These are phyloP conservation scores for Pestalotiopsis sp. DNA, from an alignment of 2,329 filamentous ascomycete genomes.

Conservation along the genomic window DNA sequence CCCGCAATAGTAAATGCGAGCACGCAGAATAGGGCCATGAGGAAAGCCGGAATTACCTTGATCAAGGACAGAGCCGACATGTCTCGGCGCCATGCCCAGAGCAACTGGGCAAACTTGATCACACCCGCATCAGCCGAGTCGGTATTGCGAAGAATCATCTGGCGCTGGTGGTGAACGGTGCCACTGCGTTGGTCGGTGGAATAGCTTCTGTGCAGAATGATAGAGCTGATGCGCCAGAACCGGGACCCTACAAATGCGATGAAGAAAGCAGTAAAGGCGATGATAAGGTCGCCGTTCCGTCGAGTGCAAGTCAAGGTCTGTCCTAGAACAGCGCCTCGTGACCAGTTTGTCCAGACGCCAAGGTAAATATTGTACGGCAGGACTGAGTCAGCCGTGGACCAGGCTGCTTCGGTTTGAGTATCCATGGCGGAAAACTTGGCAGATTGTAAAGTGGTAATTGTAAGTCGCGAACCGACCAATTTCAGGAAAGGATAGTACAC, in stretches of 20 bases:
- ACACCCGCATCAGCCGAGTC: background rate
- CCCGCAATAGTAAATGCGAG: background rate
- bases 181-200: background rate
- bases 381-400: background rate
- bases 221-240: background rate
- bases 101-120: background rate
- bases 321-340: background rate
- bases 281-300: background rate
- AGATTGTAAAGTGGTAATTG: no score
- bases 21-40: background rate
- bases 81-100: background rate
- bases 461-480: no score
- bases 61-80: no score
- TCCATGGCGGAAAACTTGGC: no score
- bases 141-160: background rate
- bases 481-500: no score
- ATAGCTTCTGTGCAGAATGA: background rate
- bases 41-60: background rate
- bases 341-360: background rate
- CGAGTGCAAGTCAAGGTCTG: background rate
- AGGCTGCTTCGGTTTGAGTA: no score
- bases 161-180: background rate
- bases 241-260: background rate
- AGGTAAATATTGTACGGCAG: background rate
- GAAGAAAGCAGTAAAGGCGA: background rate